Evolutionary conservation across 2,329 filamentous ascomycete species (phyloP).

Genomic region (Amphichorda felina): DNA sequence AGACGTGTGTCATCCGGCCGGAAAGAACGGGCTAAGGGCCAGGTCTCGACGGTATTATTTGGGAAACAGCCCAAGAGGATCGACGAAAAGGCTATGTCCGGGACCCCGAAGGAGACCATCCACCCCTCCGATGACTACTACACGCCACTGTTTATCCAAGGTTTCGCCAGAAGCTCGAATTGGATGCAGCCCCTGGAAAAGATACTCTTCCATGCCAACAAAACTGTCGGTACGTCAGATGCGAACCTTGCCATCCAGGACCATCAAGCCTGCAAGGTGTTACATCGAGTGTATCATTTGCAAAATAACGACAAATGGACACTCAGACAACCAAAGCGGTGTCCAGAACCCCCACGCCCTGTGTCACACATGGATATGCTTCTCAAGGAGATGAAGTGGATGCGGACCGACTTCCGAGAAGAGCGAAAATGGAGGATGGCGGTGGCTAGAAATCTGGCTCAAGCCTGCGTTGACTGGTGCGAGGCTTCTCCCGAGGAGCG

Average conservation of each 20-base stretch:
- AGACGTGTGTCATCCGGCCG: constrained; percentile 22
- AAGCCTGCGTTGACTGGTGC: constrained; percentile 77
- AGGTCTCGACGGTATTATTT: constrained; percentile 67
- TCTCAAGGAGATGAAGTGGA: constrained; percentile 91
- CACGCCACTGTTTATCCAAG: constrained; percentile 48
- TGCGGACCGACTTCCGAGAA: constrained; percentile 91
- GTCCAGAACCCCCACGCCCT: constrained; percentile 65
- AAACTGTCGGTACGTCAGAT: constrained; percentile 79
- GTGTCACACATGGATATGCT: constrained; percentile 77
- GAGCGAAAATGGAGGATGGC: constrained; percentile 90
- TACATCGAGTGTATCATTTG: constrained; percentile 78
- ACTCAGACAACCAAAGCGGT: constrained; percentile 75
- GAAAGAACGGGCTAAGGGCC: constrained; percentile 49
- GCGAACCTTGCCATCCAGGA: constrained; percentile 75
- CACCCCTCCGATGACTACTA: constrained; percentile 51
- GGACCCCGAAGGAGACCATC: constrained; percentile 22
- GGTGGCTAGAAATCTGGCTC: constrained; percentile 66
- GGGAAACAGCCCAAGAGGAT: constrained; percentile 48
- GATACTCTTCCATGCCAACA: constrained; percentile 71
- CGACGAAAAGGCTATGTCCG: constrained; percentile 33
- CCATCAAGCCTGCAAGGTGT: constrained; percentile 73
- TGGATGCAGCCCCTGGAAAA: constrained; percentile 57
- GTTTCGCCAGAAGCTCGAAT: constrained; percentile 36
- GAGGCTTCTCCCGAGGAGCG: constrained; percentile 51
- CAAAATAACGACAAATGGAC: constrained; percentile 93